A percentile compares a stretch with the other conserved stretches of the same genome.
phyloP scores from a whole-genome alignment of 2,329 filamentous ascomycete genomes.

The Pezicula radicicola region DNA sequence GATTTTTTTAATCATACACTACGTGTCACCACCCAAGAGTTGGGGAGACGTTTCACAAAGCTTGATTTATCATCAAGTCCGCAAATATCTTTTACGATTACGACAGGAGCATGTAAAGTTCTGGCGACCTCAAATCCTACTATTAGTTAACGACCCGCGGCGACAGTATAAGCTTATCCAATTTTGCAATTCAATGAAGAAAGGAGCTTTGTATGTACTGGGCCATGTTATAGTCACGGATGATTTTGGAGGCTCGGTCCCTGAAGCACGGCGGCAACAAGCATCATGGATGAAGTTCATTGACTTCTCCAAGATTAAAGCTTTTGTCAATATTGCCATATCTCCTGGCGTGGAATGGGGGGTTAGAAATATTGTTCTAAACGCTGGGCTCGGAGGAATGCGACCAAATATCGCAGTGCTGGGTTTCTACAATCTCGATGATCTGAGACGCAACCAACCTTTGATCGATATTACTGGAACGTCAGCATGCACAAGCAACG shows the following conservation, averaged over 20 bases:
- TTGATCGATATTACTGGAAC: conserved; percentile 53
- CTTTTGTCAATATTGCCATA: conserved; percentile 83
- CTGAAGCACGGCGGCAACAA: conserved; percentile 79
- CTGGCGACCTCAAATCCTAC: conserved; percentile 83
- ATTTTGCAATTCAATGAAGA: conserved; percentile 90
- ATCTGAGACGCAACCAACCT: conserved; percentile 60
- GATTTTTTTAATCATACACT: conserved; percentile 84
- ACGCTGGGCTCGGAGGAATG: conserved; percentile 83
- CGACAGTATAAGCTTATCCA: conserved; percentile 80
- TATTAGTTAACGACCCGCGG: conserved; percentile 81
- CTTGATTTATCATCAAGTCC: conserved; percentile 82
- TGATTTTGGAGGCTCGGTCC: conserved; percentile 74
- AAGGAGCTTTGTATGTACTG: conserved; percentile 76
- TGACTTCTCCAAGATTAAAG: conserved; percentile 82
- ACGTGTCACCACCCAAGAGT: conserved; percentile 77
- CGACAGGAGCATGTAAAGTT: conserved; percentile 90
- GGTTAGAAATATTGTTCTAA: conserved; percentile 76
- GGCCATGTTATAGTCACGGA: conserved; percentile 85
- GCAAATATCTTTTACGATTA: conserved; percentile 82
- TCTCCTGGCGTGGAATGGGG: conserved; percentile 84
- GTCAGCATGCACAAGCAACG: conserved; percentile 32
- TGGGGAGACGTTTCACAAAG: conserved; percentile 92
- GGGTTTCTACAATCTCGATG: conserved; percentile 77
- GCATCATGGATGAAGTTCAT: conserved; percentile 80
- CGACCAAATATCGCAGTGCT: conserved; percentile 82